Evolutionary conservation across 495 filamentous ascomycete genomes (phyloP).

Genomic region (Penicillium alfredii): DNA sequence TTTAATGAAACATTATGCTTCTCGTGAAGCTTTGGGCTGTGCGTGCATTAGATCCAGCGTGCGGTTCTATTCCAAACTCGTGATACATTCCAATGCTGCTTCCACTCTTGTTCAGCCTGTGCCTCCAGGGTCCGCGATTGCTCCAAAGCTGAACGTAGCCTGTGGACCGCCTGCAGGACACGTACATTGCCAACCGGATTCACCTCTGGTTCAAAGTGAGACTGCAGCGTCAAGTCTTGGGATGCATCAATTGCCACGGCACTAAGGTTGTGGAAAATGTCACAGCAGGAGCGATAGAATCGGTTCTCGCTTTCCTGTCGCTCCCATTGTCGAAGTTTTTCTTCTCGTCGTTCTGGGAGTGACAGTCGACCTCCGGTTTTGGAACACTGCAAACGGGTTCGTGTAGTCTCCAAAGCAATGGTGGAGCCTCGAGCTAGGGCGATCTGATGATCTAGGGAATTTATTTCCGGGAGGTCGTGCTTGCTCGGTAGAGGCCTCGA

Average conservation of each 20-base stretch:
- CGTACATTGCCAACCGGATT: not conserved
- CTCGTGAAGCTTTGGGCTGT: too few species aligned
- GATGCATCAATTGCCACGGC: not conserved
- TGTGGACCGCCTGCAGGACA: not conserved
- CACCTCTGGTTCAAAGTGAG: conserved; percentile 1
- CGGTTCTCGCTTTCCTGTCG: conserved; percentile 8
- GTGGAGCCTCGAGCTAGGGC: conserved; percentile 5
- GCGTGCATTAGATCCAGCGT: not conserved
- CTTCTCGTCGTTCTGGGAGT: conserved; percentile 1
- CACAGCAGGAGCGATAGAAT: conserved; percentile 8
- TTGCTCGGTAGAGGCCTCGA: not conserved
- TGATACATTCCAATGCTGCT: conserved; percentile 1
- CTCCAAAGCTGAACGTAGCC: not conserved
- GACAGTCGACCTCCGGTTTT: conserved; percentile 1
- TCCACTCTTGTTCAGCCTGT: conserved; percentile 3
- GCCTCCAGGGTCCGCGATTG: not conserved
- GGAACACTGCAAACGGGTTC: conserved; percentile 3
- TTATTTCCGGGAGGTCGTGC: conserved; percentile 5
- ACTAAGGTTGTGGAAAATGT: not conserved
- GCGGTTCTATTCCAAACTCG: not conserved
- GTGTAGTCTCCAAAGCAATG: conserved; percentile 11
- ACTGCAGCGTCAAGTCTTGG: not conserved
- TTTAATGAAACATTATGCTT: too few species aligned
- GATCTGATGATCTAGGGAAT: conserved; percentile 8
- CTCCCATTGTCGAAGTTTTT: conserved; percentile 4